These are phyloP conservation scores for Paraurostyla sp. DNA, from an alignment of 73 alveolate genomes.

Conservation along the genomic window DNA sequence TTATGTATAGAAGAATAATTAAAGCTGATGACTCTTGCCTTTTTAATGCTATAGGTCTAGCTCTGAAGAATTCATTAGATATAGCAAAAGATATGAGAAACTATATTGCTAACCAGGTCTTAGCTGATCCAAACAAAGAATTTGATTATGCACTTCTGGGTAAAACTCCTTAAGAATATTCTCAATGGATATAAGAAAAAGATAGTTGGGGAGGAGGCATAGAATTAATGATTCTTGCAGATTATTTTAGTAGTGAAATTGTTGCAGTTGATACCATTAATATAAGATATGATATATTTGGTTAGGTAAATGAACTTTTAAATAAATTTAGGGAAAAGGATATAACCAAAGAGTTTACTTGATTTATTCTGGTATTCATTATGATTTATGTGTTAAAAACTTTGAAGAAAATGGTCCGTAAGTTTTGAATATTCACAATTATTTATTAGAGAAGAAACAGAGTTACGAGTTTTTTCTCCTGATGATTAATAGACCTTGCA, in stretches of 20 bases:
- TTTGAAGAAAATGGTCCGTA: conserved; percentile 78
- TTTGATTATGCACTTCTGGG: conserved; percentile 82
- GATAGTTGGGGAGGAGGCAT: conserved; percentile 97
- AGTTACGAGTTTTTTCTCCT: conserved; percentile 78
- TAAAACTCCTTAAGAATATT: conserved; percentile 76
- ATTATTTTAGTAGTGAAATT: conserved; percentile 80
- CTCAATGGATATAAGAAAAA: conserved; percentile 80
- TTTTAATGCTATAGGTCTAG: conserved; percentile 88
- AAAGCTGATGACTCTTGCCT: conserved; percentile 94
- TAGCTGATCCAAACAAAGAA: conserved; percentile 73
- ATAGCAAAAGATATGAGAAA: conserved; percentile 78
- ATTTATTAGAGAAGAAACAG: conserved; percentile 52
- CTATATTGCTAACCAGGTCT: conserved; percentile 72
- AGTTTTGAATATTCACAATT: not conserved
- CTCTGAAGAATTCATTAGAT: conserved; percentile 73
- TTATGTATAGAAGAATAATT: conserved; percentile 80
- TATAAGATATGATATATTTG: conserved; percentile 85
- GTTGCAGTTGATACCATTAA: conserved; percentile 84
- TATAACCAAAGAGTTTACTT: conserved; percentile 82
- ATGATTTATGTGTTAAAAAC: conserved; percentile 85
- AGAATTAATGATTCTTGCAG: conserved; percentile 86
- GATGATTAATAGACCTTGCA: conserved; percentile 78
- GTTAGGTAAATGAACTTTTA: conserved; percentile 52
- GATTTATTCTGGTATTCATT: conserved; percentile 93
- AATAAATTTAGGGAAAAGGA: conserved; percentile 29